Conservation (phyloP, 495 filamentous ascomycete species). For the Daldinia bambusicola region DNA sequence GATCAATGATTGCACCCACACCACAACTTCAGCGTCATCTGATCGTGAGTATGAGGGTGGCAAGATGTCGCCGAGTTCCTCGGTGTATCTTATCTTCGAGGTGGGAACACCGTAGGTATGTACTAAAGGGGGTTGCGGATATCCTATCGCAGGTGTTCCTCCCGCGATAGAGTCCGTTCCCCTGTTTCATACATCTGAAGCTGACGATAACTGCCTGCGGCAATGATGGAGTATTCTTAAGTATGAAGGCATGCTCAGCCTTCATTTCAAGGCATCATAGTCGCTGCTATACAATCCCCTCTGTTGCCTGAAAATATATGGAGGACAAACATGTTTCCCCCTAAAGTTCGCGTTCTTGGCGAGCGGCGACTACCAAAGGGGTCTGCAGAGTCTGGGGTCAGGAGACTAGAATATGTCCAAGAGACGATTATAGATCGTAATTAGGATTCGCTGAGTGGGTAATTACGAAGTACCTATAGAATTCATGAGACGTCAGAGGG, state of each 20-base stretch:
- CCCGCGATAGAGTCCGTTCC: conserved; percentile 4
- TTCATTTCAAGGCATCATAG: not conserved
- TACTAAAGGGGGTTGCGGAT: conserved; percentile 1
- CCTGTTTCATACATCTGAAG: conserved; percentile 6
- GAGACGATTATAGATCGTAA: not conserved
- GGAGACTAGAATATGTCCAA: conserved; percentile 9
- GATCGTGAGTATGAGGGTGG: conserved; percentile 26
- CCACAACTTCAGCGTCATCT: conserved; percentile 18
- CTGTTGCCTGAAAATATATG: not conserved
- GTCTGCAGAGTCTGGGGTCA: conserved; percentile 3
- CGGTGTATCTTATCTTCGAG: conserved; percentile 2
- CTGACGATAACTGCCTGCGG: conserved; percentile 2
- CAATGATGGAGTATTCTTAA: not conserved
- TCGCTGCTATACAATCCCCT: not conserved
- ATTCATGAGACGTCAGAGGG: conserved; percentile 24
- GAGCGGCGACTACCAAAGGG: not conserved
- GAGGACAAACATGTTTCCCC: not conserved
- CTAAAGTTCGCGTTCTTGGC: not conserved
- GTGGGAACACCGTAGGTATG: not conserved
- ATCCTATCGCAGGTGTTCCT: conserved; percentile 12
- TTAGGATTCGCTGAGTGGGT: not conserved
- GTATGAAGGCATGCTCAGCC: not conserved
- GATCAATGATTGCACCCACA: conserved; percentile 21
- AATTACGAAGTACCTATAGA: conserved; percentile 6
- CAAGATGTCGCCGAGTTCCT: conserved; percentile 2